Evolutionary conservation across 768 basidiomycete species (phyloP), one percentile per base, ranked within the genome.

Genomic region (Mycena haematopus): DNA sequence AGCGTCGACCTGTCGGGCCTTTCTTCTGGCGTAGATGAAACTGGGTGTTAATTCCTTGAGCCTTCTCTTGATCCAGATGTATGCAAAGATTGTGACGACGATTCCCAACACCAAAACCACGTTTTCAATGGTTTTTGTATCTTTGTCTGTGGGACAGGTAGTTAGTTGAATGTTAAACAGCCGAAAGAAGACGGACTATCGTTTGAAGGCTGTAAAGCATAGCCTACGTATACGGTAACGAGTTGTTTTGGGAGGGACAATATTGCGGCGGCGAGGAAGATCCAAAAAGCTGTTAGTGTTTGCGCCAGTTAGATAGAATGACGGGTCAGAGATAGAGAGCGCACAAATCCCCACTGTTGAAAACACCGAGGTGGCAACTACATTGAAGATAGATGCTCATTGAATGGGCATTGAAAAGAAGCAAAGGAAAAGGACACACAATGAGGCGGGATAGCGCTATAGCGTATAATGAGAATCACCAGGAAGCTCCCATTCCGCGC

Each of bases 401-500:
- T n/a, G 49, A 6, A 10, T 13, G 6, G 4, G 13, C 15, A 33
- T 25, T 35, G 17, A 6, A 21, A 13, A 8, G 21, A 27, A 7
- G 21, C 17, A 22, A 7, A 24, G 21, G 24, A 45, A 38, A 33
- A 8, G 21, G 35, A 56, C 64, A n/a, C 13, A 68, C 67, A 52
- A 38, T 68, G 64, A 52, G 67, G 10, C 7, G 67, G 67, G 22
- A 63, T 42, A 13, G 82, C 84, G 59, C 81, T 84, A 33, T 80
- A 77, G 19, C 84, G 82, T 6, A 78, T 81, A 56, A 86, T 77
- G 57, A 87, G 70, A 2, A 83, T 82, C 29, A 87, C 77, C 69
- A 77, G 79, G 77, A 89, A 87, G 3, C 88, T 88, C 17, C 89
- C 89, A 13, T 90, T 85, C 24, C 84, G 80, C n/a, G 90, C 79